These are phyloP conservation scores for Xylaria venustula DNA, from an alignment of 495 filamentous ascomycete species.

Conservation along the genomic window DNA sequence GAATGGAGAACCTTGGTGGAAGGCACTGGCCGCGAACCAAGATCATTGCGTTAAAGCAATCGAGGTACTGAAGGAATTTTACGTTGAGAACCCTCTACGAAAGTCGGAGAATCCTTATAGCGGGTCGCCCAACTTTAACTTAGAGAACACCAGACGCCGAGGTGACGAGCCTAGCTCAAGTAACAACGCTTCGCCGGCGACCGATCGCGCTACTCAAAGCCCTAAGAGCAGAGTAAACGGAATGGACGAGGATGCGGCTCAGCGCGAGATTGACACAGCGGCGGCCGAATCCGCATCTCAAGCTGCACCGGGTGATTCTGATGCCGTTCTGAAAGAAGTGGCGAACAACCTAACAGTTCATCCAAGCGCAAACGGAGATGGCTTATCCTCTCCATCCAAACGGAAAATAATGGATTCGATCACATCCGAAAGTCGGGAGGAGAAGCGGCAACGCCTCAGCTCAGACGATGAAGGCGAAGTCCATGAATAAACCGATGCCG, in stretches of 20 bases:
- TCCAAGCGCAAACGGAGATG: conserved; percentile 28
- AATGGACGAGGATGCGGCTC: conserved; percentile 29
- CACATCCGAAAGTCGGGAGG: conserved; percentile 23
- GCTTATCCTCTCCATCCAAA: conserved; percentile 30
- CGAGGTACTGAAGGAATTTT: conserved; percentile 69
- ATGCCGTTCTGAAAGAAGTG: conserved; percentile 44
- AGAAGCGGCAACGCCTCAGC: conserved; percentile 27
- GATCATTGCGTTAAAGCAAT: conserved; percentile 64
- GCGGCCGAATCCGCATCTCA: conserved; percentile 33
- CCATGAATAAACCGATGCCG: conserved; percentile 19
- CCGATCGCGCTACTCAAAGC: conserved; percentile 39
- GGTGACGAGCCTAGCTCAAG: conserved; percentile 38
- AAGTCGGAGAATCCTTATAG: conserved; percentile 42
- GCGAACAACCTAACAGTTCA: conserved; percentile 46
- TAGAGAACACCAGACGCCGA: conserved; percentile 46
- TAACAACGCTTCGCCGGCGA: conserved; percentile 35
- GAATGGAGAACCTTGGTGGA: conserved; percentile 86
- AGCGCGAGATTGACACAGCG: conserved; percentile 28
- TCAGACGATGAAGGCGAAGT: conserved; percentile 33
- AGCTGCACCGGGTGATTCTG: conserved; percentile 40
- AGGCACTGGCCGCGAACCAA: conserved; percentile 59
- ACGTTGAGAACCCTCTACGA: conserved; percentile 63
- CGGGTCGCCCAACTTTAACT: conserved; percentile 42
- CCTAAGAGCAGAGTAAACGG: conserved; percentile 33
- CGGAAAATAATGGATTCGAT: conserved; percentile 30